These are phyloP conservation scores for Protomyces arabidopsidicola DNA, from an alignment of 1,139 yeast species.

Conservation along the genomic window DNA sequence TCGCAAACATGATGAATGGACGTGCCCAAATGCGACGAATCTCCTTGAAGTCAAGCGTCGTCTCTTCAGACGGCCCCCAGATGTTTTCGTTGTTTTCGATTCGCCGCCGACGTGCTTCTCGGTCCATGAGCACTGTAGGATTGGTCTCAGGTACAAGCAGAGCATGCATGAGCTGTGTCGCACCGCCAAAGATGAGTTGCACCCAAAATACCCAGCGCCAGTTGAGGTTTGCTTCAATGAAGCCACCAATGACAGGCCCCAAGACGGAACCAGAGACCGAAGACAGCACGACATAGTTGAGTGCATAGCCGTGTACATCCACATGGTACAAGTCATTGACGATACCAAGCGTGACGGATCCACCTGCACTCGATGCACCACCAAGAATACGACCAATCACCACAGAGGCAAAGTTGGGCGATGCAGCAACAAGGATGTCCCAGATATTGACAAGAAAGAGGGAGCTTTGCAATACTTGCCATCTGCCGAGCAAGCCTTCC, in stretches of 20 bases:
- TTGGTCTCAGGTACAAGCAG: constrained; percentile 42
- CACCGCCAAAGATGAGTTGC: constrained; percentile 44
- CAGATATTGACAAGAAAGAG: constrained; percentile 43
- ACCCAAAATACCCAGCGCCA: constrained; percentile 46
- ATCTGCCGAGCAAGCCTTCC: constrained; percentile 42
- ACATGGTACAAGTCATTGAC: constrained; percentile 46
- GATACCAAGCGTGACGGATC: constrained; percentile 45
- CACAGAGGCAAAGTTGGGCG: constrained; percentile 42
- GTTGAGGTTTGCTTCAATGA: constrained; percentile 37
- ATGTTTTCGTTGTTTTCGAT: constrained; percentile 38
- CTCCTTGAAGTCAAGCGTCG: constrained; percentile 7
- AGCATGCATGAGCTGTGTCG: constrained; percentile 40
- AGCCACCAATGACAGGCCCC: constrained; percentile 45
- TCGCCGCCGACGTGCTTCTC: constrained; percentile 42
- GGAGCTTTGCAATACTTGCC: constrained; percentile 43
- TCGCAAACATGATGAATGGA: constrained; percentile 43
- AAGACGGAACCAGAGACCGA: constrained; percentile 44
- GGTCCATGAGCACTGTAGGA: constrained; percentile 40
- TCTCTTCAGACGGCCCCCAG: constrained; percentile 41
- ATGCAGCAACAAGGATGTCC: constrained; percentile 42
- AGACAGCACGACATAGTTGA: constrained; percentile 43
- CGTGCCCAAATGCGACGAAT: constrained; percentile 40
- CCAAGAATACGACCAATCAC: constrained; percentile 39
- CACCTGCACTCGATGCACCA: constrained; percentile 42
- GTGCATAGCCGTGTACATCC: constrained; percentile 43